phyloP scores from a whole-genome alignment of 2,329 filamentous ascomycete genomes.

The Trichoderma sp. region DNA sequence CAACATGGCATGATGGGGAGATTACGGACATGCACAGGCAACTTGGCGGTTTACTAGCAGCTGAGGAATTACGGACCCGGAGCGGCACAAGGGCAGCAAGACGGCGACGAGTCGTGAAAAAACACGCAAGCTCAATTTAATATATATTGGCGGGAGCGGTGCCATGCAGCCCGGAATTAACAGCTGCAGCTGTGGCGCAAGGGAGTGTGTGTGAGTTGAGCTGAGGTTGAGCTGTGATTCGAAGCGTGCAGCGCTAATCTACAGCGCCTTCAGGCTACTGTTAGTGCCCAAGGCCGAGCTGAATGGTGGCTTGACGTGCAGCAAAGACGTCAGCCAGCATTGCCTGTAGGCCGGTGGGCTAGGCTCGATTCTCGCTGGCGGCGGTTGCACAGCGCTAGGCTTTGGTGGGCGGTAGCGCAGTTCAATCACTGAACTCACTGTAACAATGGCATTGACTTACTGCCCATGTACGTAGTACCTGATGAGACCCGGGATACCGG shows the following conservation, averaged over 20 bases:
- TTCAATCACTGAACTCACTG: no score
- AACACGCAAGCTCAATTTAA: neutral
- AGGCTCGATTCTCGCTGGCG: neutral
- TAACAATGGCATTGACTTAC: no score
- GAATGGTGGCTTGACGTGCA: constrained; percentile 1
- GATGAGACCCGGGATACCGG: neutral
- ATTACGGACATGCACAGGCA: neutral
- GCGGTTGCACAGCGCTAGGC: no score
- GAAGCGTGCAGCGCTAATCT: no score
- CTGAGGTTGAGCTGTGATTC: no score
- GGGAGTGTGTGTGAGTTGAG: neutral
- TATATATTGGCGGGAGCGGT: neutral
- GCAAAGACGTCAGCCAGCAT: constrained; percentile 5
- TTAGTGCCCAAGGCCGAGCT: neutral
- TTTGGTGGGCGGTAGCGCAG: neutral
- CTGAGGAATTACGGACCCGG: neutral
- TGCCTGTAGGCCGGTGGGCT: no score
- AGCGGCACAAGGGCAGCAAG: neutral
- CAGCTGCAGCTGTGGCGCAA: neutral
- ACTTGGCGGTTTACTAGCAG: neutral
- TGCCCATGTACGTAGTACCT: no score
- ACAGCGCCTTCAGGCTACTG: neutral
- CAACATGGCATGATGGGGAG: constrained; percentile 6
- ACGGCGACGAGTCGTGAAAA: no score
- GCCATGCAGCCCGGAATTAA: neutral